A percentile compares a stretch with the other conserved stretches of the same genome.
These are phyloP conservation scores for Sclerotinia trifoliorum DNA, from an alignment of 2,329 filamentous ascomycete genomes.

Conservation along the genomic window DNA sequence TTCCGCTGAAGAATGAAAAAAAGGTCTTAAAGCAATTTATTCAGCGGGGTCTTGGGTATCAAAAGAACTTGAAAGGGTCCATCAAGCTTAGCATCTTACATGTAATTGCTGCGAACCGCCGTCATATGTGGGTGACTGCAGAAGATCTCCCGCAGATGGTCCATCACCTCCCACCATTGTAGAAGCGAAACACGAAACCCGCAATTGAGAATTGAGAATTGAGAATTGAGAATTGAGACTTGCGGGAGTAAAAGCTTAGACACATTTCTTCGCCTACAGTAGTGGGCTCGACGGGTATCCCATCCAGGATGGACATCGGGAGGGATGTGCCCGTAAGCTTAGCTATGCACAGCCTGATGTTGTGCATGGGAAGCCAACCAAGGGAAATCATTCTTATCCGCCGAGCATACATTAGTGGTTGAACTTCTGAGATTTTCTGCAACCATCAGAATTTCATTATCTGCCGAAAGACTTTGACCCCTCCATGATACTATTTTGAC, in stretches of 20 bases:
- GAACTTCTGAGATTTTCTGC: neutral
- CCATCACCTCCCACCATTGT: neutral
- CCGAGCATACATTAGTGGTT: conserved; percentile 6
- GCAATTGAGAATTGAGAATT: neutral
- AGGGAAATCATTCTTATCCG: neutral
- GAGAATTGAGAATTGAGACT: too few species aligned
- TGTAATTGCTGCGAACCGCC: neutral
- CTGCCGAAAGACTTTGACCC: conserved; percentile 7
- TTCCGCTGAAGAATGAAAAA: conserved; percentile 4
- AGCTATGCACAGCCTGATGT: conserved; percentile 23
- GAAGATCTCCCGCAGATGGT: conserved; percentile 20
- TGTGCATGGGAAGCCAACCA: conserved; percentile 15
- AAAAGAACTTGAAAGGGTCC: neutral
- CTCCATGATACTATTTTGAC: neutral
- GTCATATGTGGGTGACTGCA: conserved; percentile 19
- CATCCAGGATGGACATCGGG: conserved; percentile 9
- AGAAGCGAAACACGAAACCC: neutral
- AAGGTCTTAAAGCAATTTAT: neutral
- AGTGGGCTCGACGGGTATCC: conserved; percentile 6
- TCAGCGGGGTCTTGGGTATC: neutral
- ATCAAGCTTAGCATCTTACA: neutral
- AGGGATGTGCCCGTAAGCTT: conserved; percentile 5
- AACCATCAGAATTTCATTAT: neutral
- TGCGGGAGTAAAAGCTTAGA: conserved; percentile 19
- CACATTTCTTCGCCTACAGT: conserved; percentile 13